Evolutionary conservation across 169 alveolate genomes (phyloP), one percentile per base, ranked within the genome.

Genomic region (Eimeria tenella): DNA sequence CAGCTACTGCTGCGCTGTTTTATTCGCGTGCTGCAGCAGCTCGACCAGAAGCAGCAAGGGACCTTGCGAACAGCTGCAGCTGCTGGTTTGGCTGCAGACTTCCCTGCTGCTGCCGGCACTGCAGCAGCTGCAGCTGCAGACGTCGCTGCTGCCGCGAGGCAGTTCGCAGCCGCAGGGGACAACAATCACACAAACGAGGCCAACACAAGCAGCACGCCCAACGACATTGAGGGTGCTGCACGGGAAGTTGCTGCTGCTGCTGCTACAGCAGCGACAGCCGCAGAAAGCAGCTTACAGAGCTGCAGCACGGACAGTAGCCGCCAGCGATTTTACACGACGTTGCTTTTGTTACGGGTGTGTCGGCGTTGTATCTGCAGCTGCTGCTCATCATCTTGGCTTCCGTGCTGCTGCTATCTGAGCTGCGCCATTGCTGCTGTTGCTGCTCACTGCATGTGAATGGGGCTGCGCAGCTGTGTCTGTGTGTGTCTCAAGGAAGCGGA

Each of bases 61-160:
- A 23, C 70, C 84, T 4, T 17, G 17, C 10, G 70, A 42, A 31
- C 90, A 58, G 90, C 90, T 19, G 90, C 75, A 58, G 87, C 68
- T 6, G 62, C 87, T 0, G 75, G 90, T 5, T 52, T 89, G 56
- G 83, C 83, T 17, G 89, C 62, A 5, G 94, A 89, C 89, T 89
- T 89, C 77, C 94, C 94, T 13, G 88, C 81, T 11, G 94, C 83
- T 53, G 94, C 94, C 4, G 94, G 79, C 1, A 58, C 94, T 17
- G 86, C 70, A 25, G 50, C 50, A 23, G 83, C 52, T 7, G 93
- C 82, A 3, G 93, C 90, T 25, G 65, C 42, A 9, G 93, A 60
- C 68, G 93, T 74, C 21, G 25, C 93, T 19, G 93, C 3, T 4
- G 73, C 42, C 0, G 71, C 89, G 71, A 17, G 63, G 52, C 63